phyloP scores from a whole-genome alignment of 495 filamentous ascomycete species.

The Thermochaetoides thermophila region DNA sequence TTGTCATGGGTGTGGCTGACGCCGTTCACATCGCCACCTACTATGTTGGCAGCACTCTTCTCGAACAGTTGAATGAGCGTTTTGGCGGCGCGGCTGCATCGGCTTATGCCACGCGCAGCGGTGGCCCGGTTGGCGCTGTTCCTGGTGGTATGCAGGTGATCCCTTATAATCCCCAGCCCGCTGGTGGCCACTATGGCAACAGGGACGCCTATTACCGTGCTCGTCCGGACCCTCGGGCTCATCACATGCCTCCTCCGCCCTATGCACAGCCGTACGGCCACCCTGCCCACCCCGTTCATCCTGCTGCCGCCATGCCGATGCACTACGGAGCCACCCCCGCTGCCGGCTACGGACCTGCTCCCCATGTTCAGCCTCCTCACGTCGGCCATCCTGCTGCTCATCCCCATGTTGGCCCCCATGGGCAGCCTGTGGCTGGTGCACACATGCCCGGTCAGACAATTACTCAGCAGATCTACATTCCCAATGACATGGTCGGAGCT shows the following conservation, averaged over 20 bases:
- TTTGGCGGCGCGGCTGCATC: slow-evolving; percentile 94
- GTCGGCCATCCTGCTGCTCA: slow-evolving; percentile 40
- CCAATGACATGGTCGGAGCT: slow-evolving; percentile 98
- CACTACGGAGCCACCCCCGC: slow-evolving; percentile 44
- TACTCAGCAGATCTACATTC: slow-evolving; percentile 97
- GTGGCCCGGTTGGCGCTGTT: slow-evolving; percentile 79
- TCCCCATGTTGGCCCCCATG: slow-evolving; percentile 41
- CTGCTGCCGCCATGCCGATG: slow-evolving; percentile 52
- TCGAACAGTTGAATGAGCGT: slow-evolving; percentile 89
- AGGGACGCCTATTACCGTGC: slow-evolving; percentile 61
- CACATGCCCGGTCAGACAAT: slow-evolving; percentile 69
- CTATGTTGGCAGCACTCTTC: slow-evolving; percentile 89
- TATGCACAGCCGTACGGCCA: slow-evolving; percentile 49
- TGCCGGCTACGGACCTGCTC: slow-evolving; percentile 51
- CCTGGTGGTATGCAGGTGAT: slow-evolving; percentile 97
- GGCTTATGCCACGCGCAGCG: slow-evolving; percentile 89
- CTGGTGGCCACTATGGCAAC: slow-evolving; percentile 80
- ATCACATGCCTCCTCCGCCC: slow-evolving; percentile 32
- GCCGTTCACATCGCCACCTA: slow-evolving; percentile 98
- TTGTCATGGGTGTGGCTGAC: slow-evolving; percentile 79
- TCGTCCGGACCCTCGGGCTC: slow-evolving; percentile 51
- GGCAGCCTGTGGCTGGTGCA: slow-evolving; percentile 53
- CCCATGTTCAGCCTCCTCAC: slow-evolving; percentile 70
- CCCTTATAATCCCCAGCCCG: slow-evolving; percentile 84
- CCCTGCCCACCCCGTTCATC: slow-evolving; percentile 42